phyloP scores from a whole-genome alignment of 2,329 filamentous ascomycete genomes.

The Hypoxylon sp. region DNA sequence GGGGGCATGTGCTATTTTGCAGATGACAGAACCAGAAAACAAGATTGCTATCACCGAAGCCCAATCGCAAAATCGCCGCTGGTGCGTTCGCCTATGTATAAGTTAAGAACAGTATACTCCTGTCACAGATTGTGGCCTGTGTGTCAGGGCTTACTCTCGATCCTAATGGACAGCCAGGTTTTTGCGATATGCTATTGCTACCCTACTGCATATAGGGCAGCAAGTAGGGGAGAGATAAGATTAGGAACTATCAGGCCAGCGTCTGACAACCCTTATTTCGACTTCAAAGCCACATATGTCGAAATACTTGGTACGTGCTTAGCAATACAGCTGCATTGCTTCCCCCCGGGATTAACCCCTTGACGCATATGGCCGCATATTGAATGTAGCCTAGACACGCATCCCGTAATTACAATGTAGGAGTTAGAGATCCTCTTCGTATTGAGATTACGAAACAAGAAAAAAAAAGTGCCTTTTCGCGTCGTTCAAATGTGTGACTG shows the following conservation, averaged over 20 bases:
- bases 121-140: constrained; percentile 17
- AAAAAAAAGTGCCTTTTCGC: neutral
- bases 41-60: constrained; percentile 12
- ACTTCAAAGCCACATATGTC: constrained; percentile 17
- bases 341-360: constrained; percentile 11
- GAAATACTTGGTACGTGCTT: constrained; percentile 9
- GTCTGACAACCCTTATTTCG: constrained; percentile 9
- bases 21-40: constrained; percentile 13
- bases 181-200: neutral
- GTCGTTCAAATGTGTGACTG: neutral
- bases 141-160: neutral
- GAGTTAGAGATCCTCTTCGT: constrained; percentile 7
- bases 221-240: constrained; percentile 18
- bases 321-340: constrained; percentile 4
- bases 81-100: constrained; percentile 1
- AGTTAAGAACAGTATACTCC: neutral
- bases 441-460: constrained; percentile 5
- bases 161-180: constrained; percentile 3
- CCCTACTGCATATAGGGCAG: constrained; percentile 12
- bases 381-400: constrained; percentile 2
- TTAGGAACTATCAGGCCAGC: constrained; percentile 4
- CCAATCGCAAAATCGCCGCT: constrained; percentile 19
- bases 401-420: constrained; percentile 2
- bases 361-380: constrained; percentile 16
- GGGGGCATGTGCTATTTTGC: neutral